Conservation (phyloP, 163 green algal genomes). For the Picocystis sp. region DNA sequence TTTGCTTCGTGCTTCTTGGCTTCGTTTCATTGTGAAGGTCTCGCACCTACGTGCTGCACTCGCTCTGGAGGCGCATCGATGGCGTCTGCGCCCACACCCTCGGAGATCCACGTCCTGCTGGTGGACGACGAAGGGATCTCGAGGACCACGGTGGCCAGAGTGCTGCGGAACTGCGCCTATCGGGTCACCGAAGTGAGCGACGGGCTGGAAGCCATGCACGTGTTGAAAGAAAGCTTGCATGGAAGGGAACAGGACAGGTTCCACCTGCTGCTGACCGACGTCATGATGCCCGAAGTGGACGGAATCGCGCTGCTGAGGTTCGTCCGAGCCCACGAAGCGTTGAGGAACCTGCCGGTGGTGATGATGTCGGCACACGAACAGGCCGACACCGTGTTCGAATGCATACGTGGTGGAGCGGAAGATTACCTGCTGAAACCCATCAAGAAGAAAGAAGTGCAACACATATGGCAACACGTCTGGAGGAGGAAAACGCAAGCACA, state of each 20-base stretch:
- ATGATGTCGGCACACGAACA: constrained; percentile 82
- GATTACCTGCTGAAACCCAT: constrained; percentile 92
- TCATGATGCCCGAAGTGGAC: constrained; percentile 82
- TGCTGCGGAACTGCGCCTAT: constrained; percentile 73
- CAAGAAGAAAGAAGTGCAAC: constrained; percentile 78
- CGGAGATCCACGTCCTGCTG: constrained; percentile 55
- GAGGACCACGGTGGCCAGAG: constrained; percentile 50
- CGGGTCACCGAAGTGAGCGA: constrained; percentile 52
- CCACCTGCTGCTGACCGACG: constrained; percentile 70
- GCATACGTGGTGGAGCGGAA: constrained; percentile 59
- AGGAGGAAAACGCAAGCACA: constrained; percentile 7
- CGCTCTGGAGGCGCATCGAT: no score
- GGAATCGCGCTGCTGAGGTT: constrained; percentile 68
- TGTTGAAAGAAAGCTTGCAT: constrained; percentile 29
- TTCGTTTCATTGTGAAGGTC: no score
- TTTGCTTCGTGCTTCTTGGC: no score
- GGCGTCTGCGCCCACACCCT: no score
- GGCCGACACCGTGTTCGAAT: constrained; percentile 67
- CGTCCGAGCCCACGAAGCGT: constrained; percentile 39
- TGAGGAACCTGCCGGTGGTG: constrained; percentile 39
- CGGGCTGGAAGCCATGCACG: constrained; percentile 46
- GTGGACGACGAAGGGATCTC: constrained; percentile 76
- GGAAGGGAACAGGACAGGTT: constrained; percentile 43
- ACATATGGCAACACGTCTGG: constrained; percentile 90
- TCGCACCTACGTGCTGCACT: no score